Evolutionary conservation across 768 basidiomycete genomes (phyloP), one percentile per base, ranked within the genome.

Genomic region (Rhodosporidiobolus odoratus): DNA sequence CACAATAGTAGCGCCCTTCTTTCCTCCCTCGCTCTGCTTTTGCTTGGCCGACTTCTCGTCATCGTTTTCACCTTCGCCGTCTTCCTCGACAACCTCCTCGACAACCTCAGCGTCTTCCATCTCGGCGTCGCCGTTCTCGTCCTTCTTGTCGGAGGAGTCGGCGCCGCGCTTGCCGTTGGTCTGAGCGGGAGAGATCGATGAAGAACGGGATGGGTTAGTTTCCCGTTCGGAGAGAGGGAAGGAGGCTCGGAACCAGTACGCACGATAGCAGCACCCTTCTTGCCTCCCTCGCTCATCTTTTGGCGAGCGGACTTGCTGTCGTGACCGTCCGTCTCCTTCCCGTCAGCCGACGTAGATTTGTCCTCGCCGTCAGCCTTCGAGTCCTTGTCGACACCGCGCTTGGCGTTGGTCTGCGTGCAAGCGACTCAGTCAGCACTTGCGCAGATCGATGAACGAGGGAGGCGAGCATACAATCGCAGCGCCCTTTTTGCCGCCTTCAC

Each of bases 1-100:
- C 25, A 66, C 69, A 53, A 65, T 71, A 38, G 69, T 64, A 10
- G 69, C 69, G 48, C 68, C 68, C 50, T 69, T 69, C 30, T 65
- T 27, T 25, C 30, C 32, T 9, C 45, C 35, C 47, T 66, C 48
- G 12, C 21, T 21, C 25, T 52, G 45, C 57, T 50, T 66, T n/a
- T 48, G 50, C 50, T 52, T 52, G 5, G 50, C 50, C 3, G 16
- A 21, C 50, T 52, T 52, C 5, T 52, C 16, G 16, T 52, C n/a
- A 30, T 27, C 50, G 50, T n/a, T n/a, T n/a, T n/a, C n/a, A n/a
- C n/a, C n/a, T n/a, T 52, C 50, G 12, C n/a, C 50, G 7, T 52
- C 16, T 27, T 52, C 21, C 43, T 43, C 43, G n/a, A n/a, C n/a
- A n/a, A n/a, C n/a, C n/a, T n/a, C n/a, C n/a, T n/a, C n/a, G n/a